phyloP scores from a whole-genome alignment of 192 early-diverging fungal genomes.

The Allomyces macrogynus region DNA sequence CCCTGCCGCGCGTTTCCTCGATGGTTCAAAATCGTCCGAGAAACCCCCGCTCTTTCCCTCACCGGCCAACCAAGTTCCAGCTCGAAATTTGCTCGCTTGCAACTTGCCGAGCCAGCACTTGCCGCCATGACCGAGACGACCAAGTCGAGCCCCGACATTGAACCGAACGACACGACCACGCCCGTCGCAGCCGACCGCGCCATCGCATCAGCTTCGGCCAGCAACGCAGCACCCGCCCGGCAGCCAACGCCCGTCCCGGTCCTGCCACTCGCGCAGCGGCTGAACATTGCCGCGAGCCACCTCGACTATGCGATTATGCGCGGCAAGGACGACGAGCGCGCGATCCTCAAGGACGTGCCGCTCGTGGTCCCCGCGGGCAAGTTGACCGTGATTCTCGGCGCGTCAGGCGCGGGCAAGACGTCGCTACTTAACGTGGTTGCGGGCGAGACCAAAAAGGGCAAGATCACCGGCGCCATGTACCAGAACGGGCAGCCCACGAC shows the following conservation, averaged over 20 bases:
- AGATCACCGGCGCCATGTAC: slow-evolving; percentile 35
- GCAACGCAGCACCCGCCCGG: too few species aligned
- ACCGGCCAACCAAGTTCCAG: too few species aligned
- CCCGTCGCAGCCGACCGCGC: too few species aligned
- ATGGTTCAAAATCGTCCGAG: too few species aligned
- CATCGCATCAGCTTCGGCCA: too few species aligned
- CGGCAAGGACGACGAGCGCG: background rate
- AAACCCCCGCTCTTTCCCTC: too few species aligned
- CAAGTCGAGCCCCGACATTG: too few species aligned
- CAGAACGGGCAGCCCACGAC: slow-evolving; percentile 34
- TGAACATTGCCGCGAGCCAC: background rate
- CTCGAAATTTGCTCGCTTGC: too few species aligned
- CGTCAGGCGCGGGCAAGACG: slow-evolving; percentile 7
- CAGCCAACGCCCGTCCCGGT: background rate
- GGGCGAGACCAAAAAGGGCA: background rate
- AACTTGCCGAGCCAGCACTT: too few species aligned
- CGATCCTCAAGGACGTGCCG: background rate
- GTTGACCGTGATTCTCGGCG: slow-evolving; percentile 6
- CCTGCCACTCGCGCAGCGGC: background rate
- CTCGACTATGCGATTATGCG: background rate
- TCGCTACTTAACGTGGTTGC: slow-evolving; percentile 3
- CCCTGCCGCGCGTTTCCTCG: too few species aligned
- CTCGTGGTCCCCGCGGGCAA: background rate
- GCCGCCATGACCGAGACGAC: too few species aligned
- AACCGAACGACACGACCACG: too few species aligned